Conservation (phyloP, 371 early-diverging fungal species). For the Sporodiniella umbellata region DNA sequence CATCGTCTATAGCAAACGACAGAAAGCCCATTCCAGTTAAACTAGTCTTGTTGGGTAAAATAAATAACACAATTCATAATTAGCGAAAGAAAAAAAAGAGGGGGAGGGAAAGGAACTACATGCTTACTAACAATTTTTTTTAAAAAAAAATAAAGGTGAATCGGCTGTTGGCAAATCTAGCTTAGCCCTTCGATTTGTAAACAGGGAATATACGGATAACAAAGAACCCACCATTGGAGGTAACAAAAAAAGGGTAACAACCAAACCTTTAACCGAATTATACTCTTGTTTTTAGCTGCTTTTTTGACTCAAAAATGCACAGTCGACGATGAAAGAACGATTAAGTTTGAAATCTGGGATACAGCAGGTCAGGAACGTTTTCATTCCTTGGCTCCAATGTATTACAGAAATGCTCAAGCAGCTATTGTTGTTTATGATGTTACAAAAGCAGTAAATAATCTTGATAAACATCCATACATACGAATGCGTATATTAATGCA, state of each 20-base stretch:
- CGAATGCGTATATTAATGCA: too few relatives aligned
- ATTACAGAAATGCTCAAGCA: slow-evolving; percentile 96
- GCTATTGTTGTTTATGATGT: slow-evolving; percentile 94
- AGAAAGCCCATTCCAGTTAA: slow-evolving; percentile 58
- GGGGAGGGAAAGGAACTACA: too few relatives aligned
- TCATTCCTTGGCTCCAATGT: slow-evolving; percentile 95
- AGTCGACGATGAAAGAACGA: slow-evolving; percentile 61
- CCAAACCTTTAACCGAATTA: too few relatives aligned
- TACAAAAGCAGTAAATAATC: slow-evolving; percentile 71
- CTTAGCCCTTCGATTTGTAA: slow-evolving; percentile 81
- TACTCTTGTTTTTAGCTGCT: slow-evolving; percentile 60
- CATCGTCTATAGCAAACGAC: neutral
- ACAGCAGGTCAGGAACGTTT: slow-evolving; percentile 92
- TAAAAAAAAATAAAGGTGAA: slow-evolving; percentile 65
- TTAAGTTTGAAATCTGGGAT: slow-evolving; percentile 91
- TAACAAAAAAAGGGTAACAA: slow-evolving; percentile 8
- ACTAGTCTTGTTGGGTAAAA: slow-evolving; percentile 65
- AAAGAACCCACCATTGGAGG: slow-evolving; percentile 97
- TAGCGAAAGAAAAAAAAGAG: too few relatives aligned
- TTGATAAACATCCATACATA: neutral
- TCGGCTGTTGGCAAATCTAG: slow-evolving; percentile 86
- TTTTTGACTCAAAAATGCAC: slow-evolving; percentile 72
- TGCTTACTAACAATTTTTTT: too few relatives aligned
- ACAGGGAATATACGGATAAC: slow-evolving; percentile 90
- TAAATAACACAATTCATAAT: too few relatives aligned